Base-by-base conservation (phyloP, 2,329 filamentous ascomycete genomes). In the Monosporascus sp. region DNA sequence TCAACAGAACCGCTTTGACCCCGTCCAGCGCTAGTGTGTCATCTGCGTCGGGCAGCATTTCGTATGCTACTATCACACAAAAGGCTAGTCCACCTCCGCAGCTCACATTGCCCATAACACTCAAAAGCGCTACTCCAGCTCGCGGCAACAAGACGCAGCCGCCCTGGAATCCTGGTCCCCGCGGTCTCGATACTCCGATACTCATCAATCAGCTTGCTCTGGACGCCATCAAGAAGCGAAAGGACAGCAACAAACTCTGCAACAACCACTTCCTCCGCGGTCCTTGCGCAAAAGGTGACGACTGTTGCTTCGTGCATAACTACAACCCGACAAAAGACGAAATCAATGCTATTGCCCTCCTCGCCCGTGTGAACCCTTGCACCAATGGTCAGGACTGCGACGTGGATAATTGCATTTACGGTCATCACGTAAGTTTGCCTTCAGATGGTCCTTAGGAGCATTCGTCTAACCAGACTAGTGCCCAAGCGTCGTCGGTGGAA, bases 251-350 rank as follows among this genome's bases (percentile, higher is more conserved):
- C 56, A 85, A 85, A 66, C 69, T 84, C 7, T 86, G 82, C 72
- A 85, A 85, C 64, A 82, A 82, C 48, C 79, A 83, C 61, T 85
- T 81, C 61, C 73, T 86, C 31, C 74, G 80, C 18, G 81, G 80
- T 0, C 77, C 77, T 1, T 86, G 82, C 59, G 64, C 72, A 48
- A 84, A 82, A 59, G 74, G 74, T 9, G 71, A 75, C n/a, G 69
- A 72, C 5, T 86, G 82, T 67, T 71, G 69, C 49, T 86, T 83
- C 60, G 77, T 80, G 54, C 82, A 86, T 65, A 70, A 77, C 46
- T 78, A 83, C 61, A 76, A 72, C 57, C 74, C 78, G 3, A 76
- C 72, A 5, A 67, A 72, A 22, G 80, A 83, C 3, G 82, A 86
- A 62, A 69, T 79, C 50, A 74, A 74, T 37, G 82, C 80, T 2